Evolutionary conservation across 768 basidiomycete genomes (phyloP).

Genomic region (Rhodosporidiobolus odoratus): DNA sequence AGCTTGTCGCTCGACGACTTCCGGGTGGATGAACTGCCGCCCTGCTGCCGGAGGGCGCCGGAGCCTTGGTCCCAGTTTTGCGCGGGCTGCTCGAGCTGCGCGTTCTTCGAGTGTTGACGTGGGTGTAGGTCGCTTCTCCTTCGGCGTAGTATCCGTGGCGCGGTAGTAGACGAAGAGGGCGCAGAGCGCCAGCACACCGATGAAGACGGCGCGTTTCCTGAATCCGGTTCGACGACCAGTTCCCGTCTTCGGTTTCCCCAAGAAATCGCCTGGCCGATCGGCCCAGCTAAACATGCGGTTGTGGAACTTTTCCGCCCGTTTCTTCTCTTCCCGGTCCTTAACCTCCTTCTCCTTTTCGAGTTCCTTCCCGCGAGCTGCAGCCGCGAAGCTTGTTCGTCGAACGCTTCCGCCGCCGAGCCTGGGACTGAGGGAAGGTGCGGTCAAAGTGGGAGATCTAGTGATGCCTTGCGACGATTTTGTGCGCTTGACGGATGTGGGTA

Average conservation of each 20-base stretch:
- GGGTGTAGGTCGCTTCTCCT: background rate
- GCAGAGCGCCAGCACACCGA: background rate
- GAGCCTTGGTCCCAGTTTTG: background rate
- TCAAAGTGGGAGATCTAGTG: constrained; percentile 19
- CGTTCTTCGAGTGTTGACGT: accelerated
- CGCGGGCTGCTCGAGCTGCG: background rate
- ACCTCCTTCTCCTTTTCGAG: constrained; percentile 26
- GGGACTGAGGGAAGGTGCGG: constrained; percentile 16
- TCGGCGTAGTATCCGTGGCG: background rate
- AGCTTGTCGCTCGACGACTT: constrained; percentile 21
- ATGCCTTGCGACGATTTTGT: background rate
- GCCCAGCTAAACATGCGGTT: constrained; percentile 28
- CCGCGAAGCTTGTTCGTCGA: constrained; percentile 19
- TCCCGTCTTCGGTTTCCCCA: background rate
- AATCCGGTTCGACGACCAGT: background rate
- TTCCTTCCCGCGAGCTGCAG: constrained; percentile 32
- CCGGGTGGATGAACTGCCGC: constrained; percentile 28
- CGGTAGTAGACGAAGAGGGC: background rate
- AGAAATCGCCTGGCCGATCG: background rate
- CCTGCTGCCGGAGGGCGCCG: background rate
- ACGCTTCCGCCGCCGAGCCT: background rate
- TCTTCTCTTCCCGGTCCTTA: constrained; percentile 22
- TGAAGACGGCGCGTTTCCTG: background rate
- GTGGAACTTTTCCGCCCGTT: constrained; percentile 9
- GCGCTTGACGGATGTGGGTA: constrained; percentile 19